phyloP scores from a whole-genome alignment of 768 basidiomycete genomes.

The Lactarius psammicola region DNA sequence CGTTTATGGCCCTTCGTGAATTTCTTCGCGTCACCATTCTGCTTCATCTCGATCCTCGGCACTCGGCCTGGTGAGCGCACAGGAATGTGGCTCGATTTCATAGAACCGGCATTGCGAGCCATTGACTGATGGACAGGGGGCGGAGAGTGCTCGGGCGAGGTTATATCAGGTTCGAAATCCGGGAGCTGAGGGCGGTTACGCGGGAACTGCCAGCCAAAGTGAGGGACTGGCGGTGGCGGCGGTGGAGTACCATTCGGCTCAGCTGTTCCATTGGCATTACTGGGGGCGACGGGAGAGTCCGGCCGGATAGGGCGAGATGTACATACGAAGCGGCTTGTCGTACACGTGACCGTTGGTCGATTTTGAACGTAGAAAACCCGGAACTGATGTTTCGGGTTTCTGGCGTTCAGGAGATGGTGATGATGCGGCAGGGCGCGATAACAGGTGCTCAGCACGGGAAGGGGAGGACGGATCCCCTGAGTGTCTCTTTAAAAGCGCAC shows the following conservation, averaged over 20 bases:
- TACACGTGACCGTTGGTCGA: background rate
- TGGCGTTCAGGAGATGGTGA: slow-evolving; percentile 3
- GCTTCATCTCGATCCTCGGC: slow-evolving; percentile 29
- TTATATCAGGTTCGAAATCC: slow-evolving; percentile 41
- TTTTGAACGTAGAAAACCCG: slow-evolving; percentile 8
- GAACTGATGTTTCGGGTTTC: slow-evolving; percentile 5
- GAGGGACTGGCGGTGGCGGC: slow-evolving; percentile 32
- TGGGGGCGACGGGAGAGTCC: slow-evolving; percentile 16
- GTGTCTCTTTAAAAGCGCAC: slow-evolving; percentile 1
- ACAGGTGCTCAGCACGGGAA: background rate
- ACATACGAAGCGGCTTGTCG: slow-evolving; percentile 6
- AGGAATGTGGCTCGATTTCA: slow-evolving; percentile 45
- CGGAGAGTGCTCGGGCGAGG: slow-evolving; percentile 31
- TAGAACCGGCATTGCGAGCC: slow-evolving; percentile 32
- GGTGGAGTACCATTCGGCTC: slow-evolving; percentile 13
- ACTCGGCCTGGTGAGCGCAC: slow-evolving; percentile 42
- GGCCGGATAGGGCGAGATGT: slow-evolving; percentile 5
- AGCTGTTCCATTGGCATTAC: slow-evolving; percentile 11
- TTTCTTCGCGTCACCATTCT: slow-evolving; percentile 26
- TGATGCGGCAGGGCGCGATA: background rate
- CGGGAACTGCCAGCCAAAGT: slow-evolving; percentile 44
- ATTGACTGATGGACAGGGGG: slow-evolving; percentile 31
- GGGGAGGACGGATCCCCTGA: background rate
- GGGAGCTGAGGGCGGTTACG: slow-evolving; percentile 38
- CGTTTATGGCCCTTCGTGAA: slow-evolving; percentile 33